Evolutionary conservation across 768 basidiomycete species (phyloP).

Genomic region (Thelephora ganbajun): DNA sequence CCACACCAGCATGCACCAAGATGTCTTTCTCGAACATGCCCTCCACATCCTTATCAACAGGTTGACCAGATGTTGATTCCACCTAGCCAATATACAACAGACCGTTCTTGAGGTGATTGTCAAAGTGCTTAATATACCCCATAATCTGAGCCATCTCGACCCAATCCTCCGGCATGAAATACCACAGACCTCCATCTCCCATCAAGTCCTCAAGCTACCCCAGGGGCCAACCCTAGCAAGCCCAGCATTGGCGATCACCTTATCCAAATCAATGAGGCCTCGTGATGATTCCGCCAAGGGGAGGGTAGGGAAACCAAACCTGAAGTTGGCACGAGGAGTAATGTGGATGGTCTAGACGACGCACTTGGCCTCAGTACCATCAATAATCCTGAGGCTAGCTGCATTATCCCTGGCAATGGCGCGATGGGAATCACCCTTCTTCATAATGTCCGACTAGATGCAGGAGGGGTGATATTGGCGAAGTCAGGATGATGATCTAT

Average conservation of each 20-base stretch:
- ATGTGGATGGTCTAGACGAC: slow-evolving; percentile 87
- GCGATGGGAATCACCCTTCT: slow-evolving; percentile 85
- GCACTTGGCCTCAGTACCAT: slow-evolving; percentile 85
- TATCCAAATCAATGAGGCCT: slow-evolving; percentile 87
- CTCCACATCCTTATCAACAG: slow-evolving; percentile 93
- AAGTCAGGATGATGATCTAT: slow-evolving; percentile 96
- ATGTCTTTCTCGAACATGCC: slow-evolving; percentile 93
- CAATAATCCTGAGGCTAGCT: slow-evolving; percentile 85
- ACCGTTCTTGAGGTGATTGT: slow-evolving; percentile 89
- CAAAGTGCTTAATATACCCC: slow-evolving; percentile 97
- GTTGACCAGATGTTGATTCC: slow-evolving; percentile 82
- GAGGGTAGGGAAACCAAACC: slow-evolving; percentile 84
- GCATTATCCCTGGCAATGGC: slow-evolving; percentile 90
- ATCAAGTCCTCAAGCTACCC: slow-evolving; percentile 95
- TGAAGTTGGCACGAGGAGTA: slow-evolving; percentile 96
- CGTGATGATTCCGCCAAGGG: slow-evolving; percentile 52
- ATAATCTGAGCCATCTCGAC: slow-evolving; percentile 99
- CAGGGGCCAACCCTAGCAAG: slow-evolving; percentile 97
- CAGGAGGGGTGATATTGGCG: slow-evolving; percentile 79
- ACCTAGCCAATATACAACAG: slow-evolving; percentile 97
- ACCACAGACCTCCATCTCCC: slow-evolving; percentile 99
- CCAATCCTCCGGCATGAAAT: slow-evolving; percentile 93
- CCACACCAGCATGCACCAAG: slow-evolving; percentile 79
- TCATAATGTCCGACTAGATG: slow-evolving; percentile 68
- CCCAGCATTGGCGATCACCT: slow-evolving; percentile 91